Evolutionary conservation across 1,284 basidiomycete species (phyloP).

Genomic region (Ceratobasidium sp.): DNA sequence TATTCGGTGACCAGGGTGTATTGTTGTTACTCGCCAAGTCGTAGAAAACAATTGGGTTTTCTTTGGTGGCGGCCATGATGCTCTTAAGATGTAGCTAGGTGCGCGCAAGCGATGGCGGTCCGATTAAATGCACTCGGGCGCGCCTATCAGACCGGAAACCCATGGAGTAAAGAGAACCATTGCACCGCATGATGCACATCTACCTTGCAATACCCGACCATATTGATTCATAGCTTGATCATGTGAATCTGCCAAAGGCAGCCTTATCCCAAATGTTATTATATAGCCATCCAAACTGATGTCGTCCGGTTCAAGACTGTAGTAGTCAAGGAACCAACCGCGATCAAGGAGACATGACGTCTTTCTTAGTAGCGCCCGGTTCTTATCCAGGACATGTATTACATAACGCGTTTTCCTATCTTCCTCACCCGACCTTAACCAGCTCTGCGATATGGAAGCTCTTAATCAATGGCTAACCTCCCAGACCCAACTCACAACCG

Average conservation of each 20-base stretch:
- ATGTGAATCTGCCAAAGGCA: neutral
- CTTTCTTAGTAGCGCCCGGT: too few relatives aligned
- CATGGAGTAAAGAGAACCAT: neutral
- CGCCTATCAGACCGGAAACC: neutral
- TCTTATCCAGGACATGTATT: too few relatives aligned
- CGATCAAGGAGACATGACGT: too few relatives aligned
- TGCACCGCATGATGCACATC: neutral
- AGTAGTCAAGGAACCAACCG: too few relatives aligned
- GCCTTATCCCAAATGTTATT: too few relatives aligned
- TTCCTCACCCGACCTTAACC: too few relatives aligned
- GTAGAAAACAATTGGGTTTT: slow-evolving; percentile 28
- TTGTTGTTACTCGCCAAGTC: slow-evolving; percentile 18
- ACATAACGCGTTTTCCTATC: too few relatives aligned
- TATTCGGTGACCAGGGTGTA: slow-evolving; percentile 46
- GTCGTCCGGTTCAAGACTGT: too few relatives aligned
- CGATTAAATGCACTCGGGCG: neutral
- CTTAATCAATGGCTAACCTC: neutral
- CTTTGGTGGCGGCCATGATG: slow-evolving; percentile 31
- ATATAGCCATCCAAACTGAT: too few relatives aligned
- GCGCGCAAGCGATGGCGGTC: neutral
- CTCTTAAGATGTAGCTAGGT: neutral
- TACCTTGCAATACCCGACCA: neutral
- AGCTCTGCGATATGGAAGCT: neutral
- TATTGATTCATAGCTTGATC: neutral
- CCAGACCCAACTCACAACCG: neutral